Conservation (phyloP, 306 rosid genomes). For the Vicia faba region DNA sequence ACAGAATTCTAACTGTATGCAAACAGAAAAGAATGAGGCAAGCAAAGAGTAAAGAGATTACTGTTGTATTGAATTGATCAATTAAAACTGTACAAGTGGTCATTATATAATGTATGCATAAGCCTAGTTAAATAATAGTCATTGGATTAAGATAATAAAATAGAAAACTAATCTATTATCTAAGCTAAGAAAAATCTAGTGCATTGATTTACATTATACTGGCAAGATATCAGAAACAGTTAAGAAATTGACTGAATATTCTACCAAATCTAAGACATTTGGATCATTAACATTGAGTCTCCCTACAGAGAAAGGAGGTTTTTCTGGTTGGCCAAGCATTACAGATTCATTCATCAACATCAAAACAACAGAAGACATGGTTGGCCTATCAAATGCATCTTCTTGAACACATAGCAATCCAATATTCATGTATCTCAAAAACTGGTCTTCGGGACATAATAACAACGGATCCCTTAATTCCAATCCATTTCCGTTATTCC, state of each 20-base stretch:
- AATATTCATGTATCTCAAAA: slow-evolving; percentile 43
- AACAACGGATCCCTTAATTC: slow-evolving; percentile 48
- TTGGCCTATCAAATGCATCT: slow-evolving; percentile 54
- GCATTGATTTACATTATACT: slow-evolving; percentile 3
- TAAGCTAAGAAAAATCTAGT: too few species aligned
- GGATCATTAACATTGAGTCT: slow-evolving; percentile 24
- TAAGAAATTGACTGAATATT: slow-evolving; percentile 32
- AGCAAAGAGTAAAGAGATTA: too few species aligned
- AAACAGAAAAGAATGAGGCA: too few species aligned
- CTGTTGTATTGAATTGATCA: too few species aligned
- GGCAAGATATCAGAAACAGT: slow-evolving; percentile 41
- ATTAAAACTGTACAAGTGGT: too few species aligned
- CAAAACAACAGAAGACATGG: slow-evolving; percentile 49
- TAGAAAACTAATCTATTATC: too few species aligned
- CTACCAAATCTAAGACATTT: not conserved
- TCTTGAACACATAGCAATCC: slow-evolving; percentile 57
- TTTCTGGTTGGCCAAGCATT: slow-evolving; percentile 35
- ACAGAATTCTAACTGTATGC: too few species aligned
- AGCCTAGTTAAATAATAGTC: too few species aligned
- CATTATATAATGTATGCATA: too few species aligned
- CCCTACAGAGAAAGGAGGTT: slow-evolving; percentile 44
- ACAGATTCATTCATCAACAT: slow-evolving; percentile 46
- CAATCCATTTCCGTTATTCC: slow-evolving; percentile 42
- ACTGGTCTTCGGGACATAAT: slow-evolving; percentile 39
- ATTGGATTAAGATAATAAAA: too few species aligned